A percentile compares a stretch with the other conserved stretches of the same genome.
phyloP scores from a whole-genome alignment of 2,329 filamentous ascomycete genomes.

The Hypoxylon sp. region DNA sequence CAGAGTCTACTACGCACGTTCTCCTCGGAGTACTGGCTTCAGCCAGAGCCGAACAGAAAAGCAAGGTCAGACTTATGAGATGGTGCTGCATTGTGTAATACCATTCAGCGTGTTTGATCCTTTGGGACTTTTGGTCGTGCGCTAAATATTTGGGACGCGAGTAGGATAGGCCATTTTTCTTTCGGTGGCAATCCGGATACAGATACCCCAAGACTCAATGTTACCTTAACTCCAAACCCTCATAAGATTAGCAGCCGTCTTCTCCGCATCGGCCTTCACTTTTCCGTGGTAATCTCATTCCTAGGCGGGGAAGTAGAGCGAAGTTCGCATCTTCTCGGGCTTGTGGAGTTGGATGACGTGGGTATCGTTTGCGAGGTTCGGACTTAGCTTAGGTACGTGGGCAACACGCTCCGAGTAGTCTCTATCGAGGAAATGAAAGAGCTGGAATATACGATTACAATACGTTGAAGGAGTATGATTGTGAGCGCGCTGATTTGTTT shows the following conservation, averaged over 20 bases:
- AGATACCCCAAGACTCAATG: not conserved
- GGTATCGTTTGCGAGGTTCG: not conserved
- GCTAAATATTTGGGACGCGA: not conserved
- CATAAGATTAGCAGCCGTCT: not conserved
- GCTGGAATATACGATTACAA: too few relatives aligned
- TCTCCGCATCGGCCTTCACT: not conserved
- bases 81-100: not conserved
- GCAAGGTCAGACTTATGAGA: not conserved
- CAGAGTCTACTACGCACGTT: slow-evolving; percentile 14
- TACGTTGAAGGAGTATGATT: too few relatives aligned
- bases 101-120: not conserved
- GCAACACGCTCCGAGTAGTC: not conserved
- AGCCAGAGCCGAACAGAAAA: not conserved
- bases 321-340: not conserved
- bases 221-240: not conserved
- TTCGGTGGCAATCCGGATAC: not conserved
- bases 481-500: too few relatives aligned
- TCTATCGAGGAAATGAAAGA: not conserved
- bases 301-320: not conserved
- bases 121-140: not conserved
- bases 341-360: not conserved
- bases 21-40: slow-evolving; percentile 18
- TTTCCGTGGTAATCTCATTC: not conserved
- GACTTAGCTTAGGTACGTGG: not conserved
- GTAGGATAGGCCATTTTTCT: too few relatives aligned